Conservation (phyloP, 768 basidiomycete species). For the Agaricus bisporus region DNA sequence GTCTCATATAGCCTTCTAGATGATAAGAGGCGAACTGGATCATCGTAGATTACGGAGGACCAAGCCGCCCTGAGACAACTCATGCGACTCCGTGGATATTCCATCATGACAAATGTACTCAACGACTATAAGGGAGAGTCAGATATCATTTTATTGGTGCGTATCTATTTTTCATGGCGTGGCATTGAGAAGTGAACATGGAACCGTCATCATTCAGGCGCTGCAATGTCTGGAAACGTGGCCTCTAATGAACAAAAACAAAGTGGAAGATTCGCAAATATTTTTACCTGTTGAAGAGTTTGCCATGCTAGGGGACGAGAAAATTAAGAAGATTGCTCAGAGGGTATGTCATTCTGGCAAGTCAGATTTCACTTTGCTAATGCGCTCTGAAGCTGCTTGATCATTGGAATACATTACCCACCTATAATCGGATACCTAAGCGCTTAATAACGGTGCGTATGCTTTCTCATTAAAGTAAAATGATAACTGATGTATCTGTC, state of each 20-base stretch:
- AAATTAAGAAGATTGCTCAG: conserved; percentile 51
- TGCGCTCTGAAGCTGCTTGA: conserved; percentile 52
- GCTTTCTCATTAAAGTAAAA: too few species aligned
- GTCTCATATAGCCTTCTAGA: background rate
- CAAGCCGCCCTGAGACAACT: conserved; percentile 72
- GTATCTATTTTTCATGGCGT: conserved; percentile 18
- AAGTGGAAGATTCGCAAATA: conserved; percentile 77
- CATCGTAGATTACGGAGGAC: conserved; percentile 75
- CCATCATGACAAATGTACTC: conserved; percentile 84
- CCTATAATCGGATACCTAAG: conserved; percentile 87
- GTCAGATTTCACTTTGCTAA: background rate
- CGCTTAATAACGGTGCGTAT: conserved; percentile 27
- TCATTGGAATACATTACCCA: conserved; percentile 72
- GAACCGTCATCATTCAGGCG: conserved; percentile 31
- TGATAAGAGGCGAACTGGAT: background rate
- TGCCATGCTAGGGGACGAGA: conserved; percentile 48
- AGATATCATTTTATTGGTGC: conserved; percentile 66
- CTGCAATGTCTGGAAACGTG: conserved; percentile 67
- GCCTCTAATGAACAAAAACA: conserved; percentile 84
- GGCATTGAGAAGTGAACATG: too few species aligned
- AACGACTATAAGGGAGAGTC: conserved; percentile 67
- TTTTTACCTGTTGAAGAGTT: conserved; percentile 55
- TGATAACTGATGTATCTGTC: background rate
- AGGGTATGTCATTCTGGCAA: conserved; percentile 37
- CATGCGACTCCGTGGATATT: conserved; percentile 90